Base-by-base conservation (phyloP, 441 rosid genomes). In the Isatis lusitanica region DNA sequence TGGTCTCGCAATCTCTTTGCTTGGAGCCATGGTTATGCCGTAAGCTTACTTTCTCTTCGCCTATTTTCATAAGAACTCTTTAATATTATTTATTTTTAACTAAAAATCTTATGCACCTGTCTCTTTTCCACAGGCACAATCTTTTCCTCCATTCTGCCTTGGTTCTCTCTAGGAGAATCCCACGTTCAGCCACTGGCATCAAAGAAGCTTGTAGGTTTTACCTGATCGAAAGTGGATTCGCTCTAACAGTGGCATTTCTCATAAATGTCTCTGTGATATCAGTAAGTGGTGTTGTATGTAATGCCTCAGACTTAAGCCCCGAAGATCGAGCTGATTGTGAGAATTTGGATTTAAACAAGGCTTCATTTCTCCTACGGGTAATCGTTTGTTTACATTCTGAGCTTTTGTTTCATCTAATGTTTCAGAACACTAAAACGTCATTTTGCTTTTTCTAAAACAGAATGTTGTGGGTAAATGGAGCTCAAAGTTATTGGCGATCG, bases 1-100 rank as follows among this genome's bases (percentile, higher is more conserved):
- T 59, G 99, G 97, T 71, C 94, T 88, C 18, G 97, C 98, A 16
- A 95, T 95, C 70, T 92, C 99, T 64, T 88, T 95, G 59, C 92
- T 95, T 2, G 99, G 98, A 42, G 98, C 98, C 61, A 91, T 92
- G 94, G 93, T 94, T 75, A 94, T 90, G 97, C 94, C 97, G 98
- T 94, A 84, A 16, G 98, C 76, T 79, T 70, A 15, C 59, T 36
- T 52, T 44, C 78, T 74, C 35, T 31, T 42, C 24, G 55, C 7
- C 17, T 15, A 59, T 3, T 61, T 28, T 60, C 18, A 21, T 26
- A 52, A 50, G 9, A 24, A 9, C 0, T 63, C 51, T 53, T 0
- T 13, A 16, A 21, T 21, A 21, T 44, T 21, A 21, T 21, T 21
- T 21, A 21, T 21, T 21, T 21, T 21, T 21, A 21, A 21, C 24